Evolutionary conservation across 495 filamentous ascomycete genomes (phyloP), one percentile per base, ranked within the genome.

Genomic region (Hypoxylon fragiforme): DNA sequence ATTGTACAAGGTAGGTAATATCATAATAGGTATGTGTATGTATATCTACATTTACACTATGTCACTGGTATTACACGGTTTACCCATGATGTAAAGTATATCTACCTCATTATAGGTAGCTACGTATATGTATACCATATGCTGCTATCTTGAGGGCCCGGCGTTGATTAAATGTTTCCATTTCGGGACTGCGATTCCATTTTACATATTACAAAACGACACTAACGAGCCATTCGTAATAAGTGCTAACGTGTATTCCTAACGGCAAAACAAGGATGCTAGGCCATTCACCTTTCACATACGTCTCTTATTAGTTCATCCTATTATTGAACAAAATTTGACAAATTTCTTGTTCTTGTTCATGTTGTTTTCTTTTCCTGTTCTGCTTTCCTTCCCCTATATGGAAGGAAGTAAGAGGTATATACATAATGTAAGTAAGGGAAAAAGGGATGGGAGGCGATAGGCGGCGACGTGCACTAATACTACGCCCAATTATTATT

Each of bases 401-500:
- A 45, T 31, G 11, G n/a, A n/a, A n/a, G n/a, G n/a, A n/a, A n/a
- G n/a, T n/a, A n/a, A n/a, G n/a, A n/a, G n/a, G n/a, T n/a, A n/a
- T 35, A 12, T 4, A 3, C 7, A 35, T 31, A 9, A 15, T 6
- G 15, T 18, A 14, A 14, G 38, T 20, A 43, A 58, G 31, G 6
- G 31, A 3, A 13, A 35, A 7, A 37, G 5, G 8, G 13, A 40
- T 2, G 13, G 8, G 30, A 22, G 56, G 46, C 42, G 46, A 56
- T 51, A 56, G 36, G 52, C 46, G 47, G 37, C 58, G 14, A 31
- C 4, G n/a, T 43, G 47, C 48, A 21, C 43, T 38, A 38, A 62
- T 56, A 45, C 58, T 43, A 51, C 57, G 34, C 57, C 3, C 28
- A 4, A 28, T 53, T 57, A 41, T 50, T 52, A 57, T 62, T 62